Percentiles rank a stretch among this genome's conserved stretches.
Evolutionary conservation across 2,329 filamentous ascomycete species (phyloP).

Genomic region (Eutypella sp.): DNA sequence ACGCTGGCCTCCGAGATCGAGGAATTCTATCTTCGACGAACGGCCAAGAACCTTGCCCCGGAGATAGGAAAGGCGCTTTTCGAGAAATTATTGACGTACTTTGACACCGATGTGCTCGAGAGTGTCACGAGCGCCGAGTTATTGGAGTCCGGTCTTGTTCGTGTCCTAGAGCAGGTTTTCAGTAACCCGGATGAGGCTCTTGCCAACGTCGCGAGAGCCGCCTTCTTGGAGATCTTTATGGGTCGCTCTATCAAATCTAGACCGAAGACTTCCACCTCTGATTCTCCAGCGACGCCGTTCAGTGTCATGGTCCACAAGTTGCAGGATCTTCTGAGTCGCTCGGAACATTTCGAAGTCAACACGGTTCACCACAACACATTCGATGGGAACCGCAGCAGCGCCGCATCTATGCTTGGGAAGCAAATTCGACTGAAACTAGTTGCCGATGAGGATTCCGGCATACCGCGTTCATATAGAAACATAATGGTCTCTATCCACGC

Average conservation of each 20-base stretch:
- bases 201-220: slow-evolving; percentile 65
- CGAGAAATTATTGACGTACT: slow-evolving; percentile 70
- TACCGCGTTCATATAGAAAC: slow-evolving; percentile 80
- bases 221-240: slow-evolving; percentile 93
- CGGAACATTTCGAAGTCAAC: slow-evolving; percentile 95
- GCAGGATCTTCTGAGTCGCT: slow-evolving; percentile 91
- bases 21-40: slow-evolving; percentile 59
- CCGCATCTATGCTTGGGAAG: slow-evolving; percentile 93
- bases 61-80: slow-evolving; percentile 64
- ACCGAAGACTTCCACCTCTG: slow-evolving; percentile 56
- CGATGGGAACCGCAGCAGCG: slow-evolving; percentile 84
- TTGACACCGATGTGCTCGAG: slow-evolving; percentile 81
- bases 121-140: slow-evolving; percentile 95
- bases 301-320: slow-evolving; percentile 89
- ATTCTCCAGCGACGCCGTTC: slow-evolving; percentile 76
- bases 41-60: slow-evolving; percentile 37
- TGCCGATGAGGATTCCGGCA: slow-evolving; percentile 85
- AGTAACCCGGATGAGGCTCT: slow-evolving; percentile 61
- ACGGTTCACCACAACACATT: slow-evolving; percentile 91
- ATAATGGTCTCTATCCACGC: slow-evolving; percentile 99
- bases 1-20: slow-evolving; percentile 67
- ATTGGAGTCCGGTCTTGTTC: slow-evolving; percentile 83
- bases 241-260: slow-evolving; percentile 62
- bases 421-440: slow-evolving; percentile 85
- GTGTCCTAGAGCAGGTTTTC: slow-evolving; percentile 77